Base-by-base conservation (phyloP, 1,139 yeast species). In the Wickerhamomyces sp. region DNA sequence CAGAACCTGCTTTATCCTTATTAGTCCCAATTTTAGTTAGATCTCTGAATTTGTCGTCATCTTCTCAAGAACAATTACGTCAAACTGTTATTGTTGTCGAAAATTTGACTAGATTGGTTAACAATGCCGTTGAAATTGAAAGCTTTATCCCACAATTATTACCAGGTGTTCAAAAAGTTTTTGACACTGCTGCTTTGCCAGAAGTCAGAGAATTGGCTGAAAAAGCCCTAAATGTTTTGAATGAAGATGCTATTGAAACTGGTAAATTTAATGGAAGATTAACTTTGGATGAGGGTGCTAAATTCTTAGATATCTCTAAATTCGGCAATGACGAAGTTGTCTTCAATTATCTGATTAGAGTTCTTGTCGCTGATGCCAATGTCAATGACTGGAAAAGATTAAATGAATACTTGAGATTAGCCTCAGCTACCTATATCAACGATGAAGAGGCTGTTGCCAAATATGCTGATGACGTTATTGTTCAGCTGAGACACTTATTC, bases 81-180 rank as follows among this genome's bases (percentile, higher is more conserved):
- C 97, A 89, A 67, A 87, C 97, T 10, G 97, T 90, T 50, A 87
- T 90, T 49, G 97, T 92, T 44, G 86, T 95, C 38, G 98, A 92
- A 67, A 92, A 92, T 68, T 74, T 92, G 68, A 90, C 97, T 27
- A 81, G 97, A 66, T 76, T 92, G 62, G 97, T 92, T 35, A 94
- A 90, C 67, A 88, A 90, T 70, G 88, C 89, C 55, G 73, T 88
- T 56, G 97, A 92, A 67, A 89, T 92, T 58, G 95, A 87, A 61
- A 72, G 79, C 33, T 92, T 78, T 59, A 84, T 92, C 52, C 97
- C 97, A 32, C 74, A 77, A 49, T 74, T 92, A 52, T 67, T 82
- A 60, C 98, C 98, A 15, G 96, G 96, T 60, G 84, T 92, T 34
- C 79, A 83, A 62, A 88, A 81, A 63, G 97, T 92, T 35, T 81